Evolutionary conservation across 495 filamentous ascomycete species (phyloP).

Genomic region (Wilcoxina mikolae): DNA sequence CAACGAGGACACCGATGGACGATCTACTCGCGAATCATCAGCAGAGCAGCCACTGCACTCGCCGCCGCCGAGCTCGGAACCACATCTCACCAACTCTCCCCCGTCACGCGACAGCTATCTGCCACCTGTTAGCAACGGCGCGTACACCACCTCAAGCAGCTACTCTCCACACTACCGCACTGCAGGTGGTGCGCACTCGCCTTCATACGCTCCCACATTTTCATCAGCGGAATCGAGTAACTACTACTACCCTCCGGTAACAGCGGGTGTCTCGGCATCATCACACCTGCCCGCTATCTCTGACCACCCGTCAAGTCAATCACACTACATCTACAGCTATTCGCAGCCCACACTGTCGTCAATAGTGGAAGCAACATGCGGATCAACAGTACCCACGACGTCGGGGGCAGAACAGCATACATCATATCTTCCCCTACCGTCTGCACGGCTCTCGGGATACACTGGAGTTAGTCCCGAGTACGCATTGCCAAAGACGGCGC

Average conservation of each 20-base stretch:
- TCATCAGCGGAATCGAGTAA: slow-evolving; percentile 7
- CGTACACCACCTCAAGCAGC: slow-evolving; percentile 25
- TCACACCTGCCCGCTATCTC: slow-evolving; percentile 36
- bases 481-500: slow-evolving; percentile 44
- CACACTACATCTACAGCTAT: slow-evolving; percentile 21
- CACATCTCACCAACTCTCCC: slow-evolving; percentile 16
- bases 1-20: slow-evolving; percentile 29
- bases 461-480: slow-evolving; percentile 52
- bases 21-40: slow-evolving; percentile 33
- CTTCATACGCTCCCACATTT: slow-evolving; percentile 19
- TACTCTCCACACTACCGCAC: slow-evolving; percentile 21
- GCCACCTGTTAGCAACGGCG: slow-evolving; percentile 13
- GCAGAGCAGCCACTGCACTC: slow-evolving; percentile 48
- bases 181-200: slow-evolving; percentile 21
- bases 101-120: slow-evolving; percentile 23
- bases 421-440: slow-evolving; percentile 51
- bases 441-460: slow-evolving; percentile 47
- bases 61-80: slow-evolving; percentile 29
- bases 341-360: slow-evolving; percentile 22
- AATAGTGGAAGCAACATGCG: slow-evolving; percentile 36
- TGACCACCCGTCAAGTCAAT: not conserved
- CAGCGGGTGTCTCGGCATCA: slow-evolving; percentile 24
- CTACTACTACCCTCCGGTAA: slow-evolving; percentile 20
- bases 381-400: slow-evolving; percentile 51
- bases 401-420: slow-evolving; percentile 50